Evolutionary conservation across 2,329 filamentous ascomycete genomes (phyloP).

Genomic region (Aspergillus ochraceoroseus): DNA sequence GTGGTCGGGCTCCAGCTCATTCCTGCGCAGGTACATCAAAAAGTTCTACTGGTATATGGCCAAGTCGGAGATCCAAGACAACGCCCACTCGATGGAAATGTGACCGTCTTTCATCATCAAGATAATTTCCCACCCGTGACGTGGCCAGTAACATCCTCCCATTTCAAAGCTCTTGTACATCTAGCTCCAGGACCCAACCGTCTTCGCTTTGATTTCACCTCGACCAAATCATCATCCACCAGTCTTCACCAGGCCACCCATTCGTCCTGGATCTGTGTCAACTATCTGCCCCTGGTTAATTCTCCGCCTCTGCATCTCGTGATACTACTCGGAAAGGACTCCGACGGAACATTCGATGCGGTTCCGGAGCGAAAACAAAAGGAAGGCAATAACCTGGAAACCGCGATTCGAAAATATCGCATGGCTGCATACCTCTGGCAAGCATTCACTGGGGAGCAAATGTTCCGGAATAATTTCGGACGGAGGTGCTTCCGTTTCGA

Average conservation of each 20-base stretch:
- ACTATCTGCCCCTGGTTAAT: constrained; percentile 75
- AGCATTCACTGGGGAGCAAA: constrained; percentile 93
- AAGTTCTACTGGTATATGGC: constrained; percentile 75
- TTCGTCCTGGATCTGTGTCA: constrained; percentile 72
- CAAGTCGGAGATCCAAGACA: constrained; percentile 69
- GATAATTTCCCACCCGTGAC: constrained; percentile 74
- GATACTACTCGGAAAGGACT: constrained; percentile 83
- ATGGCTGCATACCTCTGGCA: constrained; percentile 98
- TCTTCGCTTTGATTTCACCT: constrained; percentile 80
- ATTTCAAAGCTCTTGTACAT: constrained; percentile 88
- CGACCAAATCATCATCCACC: constrained; percentile 67
- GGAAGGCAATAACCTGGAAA: constrained; percentile 76
- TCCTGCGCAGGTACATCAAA: constrained; percentile 71
- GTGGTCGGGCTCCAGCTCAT: too few species aligned
- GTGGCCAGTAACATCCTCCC: constrained; percentile 84
- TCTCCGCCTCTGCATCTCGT: constrained; percentile 83
- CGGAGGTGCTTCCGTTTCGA: constrained; percentile 84
- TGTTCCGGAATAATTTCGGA: constrained; percentile 83
- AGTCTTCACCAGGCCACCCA: constrained; percentile 63
- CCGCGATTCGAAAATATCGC: constrained; percentile 80
- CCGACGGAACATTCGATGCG: constrained; percentile 77
- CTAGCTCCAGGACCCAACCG: constrained; percentile 87
- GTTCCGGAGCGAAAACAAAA: constrained; percentile 67
- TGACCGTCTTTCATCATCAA: constrained; percentile 76
- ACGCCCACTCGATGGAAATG: constrained; percentile 67